Evolutionary conservation across 176 grass and related monocot genomes (phyloP), one percentile per base, ranked within the genome.

Genomic region (Triticum timopheevii): DNA sequence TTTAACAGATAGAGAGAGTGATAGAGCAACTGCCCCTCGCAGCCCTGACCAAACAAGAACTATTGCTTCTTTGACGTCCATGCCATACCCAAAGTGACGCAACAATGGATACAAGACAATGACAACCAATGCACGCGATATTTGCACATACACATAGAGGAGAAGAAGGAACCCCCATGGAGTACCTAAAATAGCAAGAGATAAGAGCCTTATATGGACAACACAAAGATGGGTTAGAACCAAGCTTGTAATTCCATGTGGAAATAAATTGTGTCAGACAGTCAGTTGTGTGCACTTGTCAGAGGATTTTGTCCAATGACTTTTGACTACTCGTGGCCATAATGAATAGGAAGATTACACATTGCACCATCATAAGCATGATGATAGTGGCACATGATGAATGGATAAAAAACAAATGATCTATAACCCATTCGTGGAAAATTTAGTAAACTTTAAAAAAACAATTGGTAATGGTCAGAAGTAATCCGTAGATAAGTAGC

Each of bases 21-120:
- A 84, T 24, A 98, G 68, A 64, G 96, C 93, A 88, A 98, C 96
- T n/a, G n/a, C n/a, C n/a, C n/a, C n/a, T n/a, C n/a, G n/a, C n/a
- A n/a, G n/a, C n/a, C n/a, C n/a, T n/a, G 96, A 87, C 96, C 96
- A 98, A 45, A 93, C 80, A 86, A 95, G 83, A 92, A 98, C 90
- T 38, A 88, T 84, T 71, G 96, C 64, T 83, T 98, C 96, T 84
- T 90, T 98, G 84, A 80, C 76, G 38, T 93, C 90, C 78, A 95
- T 79, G 69, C 96, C 96, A 74, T 98, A 98, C 44, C 96, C 96
- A 78, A 95, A 98, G 76, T 92, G 87, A 59, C 36, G 83, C 65
- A 98, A 80, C 47, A 98, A 65, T 19, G 96, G 96, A 92, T 89
- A 98, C 63, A 98, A 81, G n/a, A 84, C 62, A 84, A 69, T 65